phyloP scores from a whole-genome alignment of 495 filamentous ascomycete species.

The Hypomontagnella monticulosa region DNA sequence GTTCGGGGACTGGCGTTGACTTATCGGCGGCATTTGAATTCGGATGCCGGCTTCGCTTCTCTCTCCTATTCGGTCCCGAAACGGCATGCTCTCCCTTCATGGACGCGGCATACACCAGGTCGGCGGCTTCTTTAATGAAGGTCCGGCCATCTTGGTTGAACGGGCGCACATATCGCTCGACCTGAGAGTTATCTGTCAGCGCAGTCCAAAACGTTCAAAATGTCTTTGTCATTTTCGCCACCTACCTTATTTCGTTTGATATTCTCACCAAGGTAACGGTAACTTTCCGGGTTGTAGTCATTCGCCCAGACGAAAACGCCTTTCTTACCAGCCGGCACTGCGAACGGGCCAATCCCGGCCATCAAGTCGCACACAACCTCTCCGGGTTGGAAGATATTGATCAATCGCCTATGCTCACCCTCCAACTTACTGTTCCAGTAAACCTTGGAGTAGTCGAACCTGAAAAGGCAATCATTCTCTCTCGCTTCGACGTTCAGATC shows the following conservation, averaged over 20 bases:
- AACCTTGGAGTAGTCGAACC: conserved; percentile 84
- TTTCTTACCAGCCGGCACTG: conserved; percentile 88
- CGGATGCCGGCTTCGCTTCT: conserved; percentile 43
- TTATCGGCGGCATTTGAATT: conserved; percentile 39
- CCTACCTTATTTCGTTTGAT: conserved; percentile 79
- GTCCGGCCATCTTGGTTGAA: conserved; percentile 81
- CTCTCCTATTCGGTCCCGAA: conserved; percentile 50
- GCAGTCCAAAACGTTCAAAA: conserved; percentile 1
- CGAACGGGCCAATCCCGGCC: conserved; percentile 97
- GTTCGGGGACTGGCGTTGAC: conserved; percentile 43
- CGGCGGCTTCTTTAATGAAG: conserved; percentile 78
- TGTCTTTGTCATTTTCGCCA: not conserved
- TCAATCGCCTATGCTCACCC: conserved; percentile 84
- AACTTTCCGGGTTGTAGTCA: conserved; percentile 93
- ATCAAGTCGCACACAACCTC: conserved; percentile 97
- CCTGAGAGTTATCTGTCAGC: conserved; percentile 54
- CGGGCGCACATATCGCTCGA: conserved; percentile 75
- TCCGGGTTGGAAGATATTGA: conserved; percentile 78
- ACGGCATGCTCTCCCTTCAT: conserved; percentile 58
- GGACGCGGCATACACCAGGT: conserved; percentile 65
- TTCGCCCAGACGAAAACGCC: conserved; percentile 96
- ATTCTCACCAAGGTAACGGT: conserved; percentile 72
- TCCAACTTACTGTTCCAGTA: conserved; percentile 97
- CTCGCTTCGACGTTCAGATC: conserved; percentile 81
- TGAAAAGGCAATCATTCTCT: conserved; percentile 70